Percentiles rank a stretch among this genome's conserved stretches.
These are phyloP conservation scores for Suillus cothurnatus DNA, from an alignment of 768 basidiomycete genomes.

Conservation along the genomic window DNA sequence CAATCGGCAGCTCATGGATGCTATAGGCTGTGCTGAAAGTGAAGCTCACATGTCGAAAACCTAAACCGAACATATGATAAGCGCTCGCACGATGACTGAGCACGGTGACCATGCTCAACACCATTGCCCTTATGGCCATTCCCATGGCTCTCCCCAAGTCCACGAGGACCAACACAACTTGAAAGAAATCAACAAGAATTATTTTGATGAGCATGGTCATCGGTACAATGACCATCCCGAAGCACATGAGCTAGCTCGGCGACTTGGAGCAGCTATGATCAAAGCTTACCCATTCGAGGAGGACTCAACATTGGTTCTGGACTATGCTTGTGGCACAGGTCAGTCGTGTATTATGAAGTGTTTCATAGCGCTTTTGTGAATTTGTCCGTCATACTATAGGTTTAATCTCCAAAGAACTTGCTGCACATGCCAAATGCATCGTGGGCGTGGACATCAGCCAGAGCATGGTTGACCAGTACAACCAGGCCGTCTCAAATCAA, in stretches of 20 bases:
- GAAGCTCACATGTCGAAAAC: not conserved
- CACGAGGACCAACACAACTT: constrained; percentile 7
- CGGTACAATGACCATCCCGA: constrained; percentile 27
- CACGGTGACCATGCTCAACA: constrained; percentile 3
- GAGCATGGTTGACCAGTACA: constrained; percentile 68
- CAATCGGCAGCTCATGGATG: not conserved
- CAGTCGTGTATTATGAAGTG: constrained; percentile 10
- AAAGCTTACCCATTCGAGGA: constrained; percentile 51
- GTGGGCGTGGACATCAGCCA: constrained; percentile 80
- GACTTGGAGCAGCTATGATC: constrained; percentile 31
- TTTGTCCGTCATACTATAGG: constrained; percentile 40
- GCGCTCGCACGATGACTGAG: constrained; percentile 3
- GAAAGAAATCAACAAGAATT: constrained; percentile 26
- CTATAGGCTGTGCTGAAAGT: not conserved
- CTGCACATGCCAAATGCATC: constrained; percentile 59
- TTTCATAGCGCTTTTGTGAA: not conserved
- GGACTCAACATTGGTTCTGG: constrained; percentile 60
- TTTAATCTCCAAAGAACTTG: constrained; percentile 60
- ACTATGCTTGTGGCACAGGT: constrained; percentile 80
- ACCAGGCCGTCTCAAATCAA: constrained; percentile 55
- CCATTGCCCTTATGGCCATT: not conserved
- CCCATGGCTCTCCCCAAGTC: not conserved
- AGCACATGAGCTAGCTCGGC: constrained; percentile 22
- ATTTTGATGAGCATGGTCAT: constrained; percentile 29
- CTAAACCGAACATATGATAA: not conserved